Base-by-base conservation (phyloP, 1,284 basidiomycete species). In the Puccinia novopanici region DNA sequence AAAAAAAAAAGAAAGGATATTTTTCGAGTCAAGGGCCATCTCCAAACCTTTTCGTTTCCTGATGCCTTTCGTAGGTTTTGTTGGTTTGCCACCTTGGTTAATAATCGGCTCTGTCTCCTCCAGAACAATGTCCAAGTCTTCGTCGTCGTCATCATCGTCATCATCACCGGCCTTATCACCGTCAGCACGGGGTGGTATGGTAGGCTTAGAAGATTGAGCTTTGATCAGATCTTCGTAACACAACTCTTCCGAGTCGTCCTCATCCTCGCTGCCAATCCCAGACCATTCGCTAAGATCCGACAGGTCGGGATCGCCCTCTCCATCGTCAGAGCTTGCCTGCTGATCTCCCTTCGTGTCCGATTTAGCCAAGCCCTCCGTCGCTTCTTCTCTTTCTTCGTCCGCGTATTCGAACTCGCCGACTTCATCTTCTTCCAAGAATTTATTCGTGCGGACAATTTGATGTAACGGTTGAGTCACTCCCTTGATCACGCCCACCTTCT, bases 401-500 rank as follows among this genome's bases (percentile, higher is more conserved):
- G 81, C 83, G 45, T 83, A 84, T n/a, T 83, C 85, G 17, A 82
- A 84, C 42, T 85, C 84, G n/a, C 81, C 85, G 67, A 84, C 84
- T n/a, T 85, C 84, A 68, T 85, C 85, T 30, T 84, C 84, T 19
- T 82, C 83, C 68, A 93, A 80, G 83, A 89, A 90, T 85, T 89
- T 89, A 84, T 86, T 87, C 82, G 86, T 86, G n/a, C 88, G 88
- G 52, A 89, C 87, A 76, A 90, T 89, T 85, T 88, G 87, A 82
- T 87, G 87, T 75, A 90, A 84, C 37, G 88, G 87, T 84, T 90
- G 89, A 63, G 87, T 86, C 68, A 90, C 89, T 81, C 88, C 89
- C 84, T 88, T 88, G 82, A 90, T 86, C 50, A 86, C 83, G 84
- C 85, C 81, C 85, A 85, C 22, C 12, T 84, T 82, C 83, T 78